Base-by-base conservation (phyloP, 306 rosid species). In the Castanea sativa region DNA sequence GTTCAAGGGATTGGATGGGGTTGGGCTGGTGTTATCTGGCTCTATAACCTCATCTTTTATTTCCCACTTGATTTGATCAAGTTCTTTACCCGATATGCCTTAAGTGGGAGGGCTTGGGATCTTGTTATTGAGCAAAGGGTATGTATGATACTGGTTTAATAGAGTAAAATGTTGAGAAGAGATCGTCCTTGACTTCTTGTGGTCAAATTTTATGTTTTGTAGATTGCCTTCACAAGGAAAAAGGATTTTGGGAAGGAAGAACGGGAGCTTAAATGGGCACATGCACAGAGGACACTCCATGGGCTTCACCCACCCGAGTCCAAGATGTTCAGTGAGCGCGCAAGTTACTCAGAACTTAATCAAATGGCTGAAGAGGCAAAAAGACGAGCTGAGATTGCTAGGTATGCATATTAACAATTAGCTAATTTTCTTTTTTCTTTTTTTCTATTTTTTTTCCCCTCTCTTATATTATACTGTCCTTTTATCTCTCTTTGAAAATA, bases 1-100 rank as follows among this genome's bases (percentile, higher is more conserved):
- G 86, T 93, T 51, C 86, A 86, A 82, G 98, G 98, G 78, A 80
- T 88, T 67, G 98, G 98, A 33, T 93, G 98, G 97, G 93, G 98
- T 53, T 93, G 97, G 98, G 97, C 98, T 57, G 98, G 98, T 71
- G 86, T 90, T 25, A 81, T 93, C 59, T 93, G 98, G 98, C 90
- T 93, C 15, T 93, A 93, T 71, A 93, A 93, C 81, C 85, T 93
- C 74, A 38, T 91, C 77, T 93, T 87, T 75, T 93, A 87, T 76
- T 59, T 93, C 73, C 97, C 98, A 12, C 98, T 93, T 49, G 98
- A 93, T 76, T 74, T 90, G 0, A 85, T 91, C 87, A 91, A 91
- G 83, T 90, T 91, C 86, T 7, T 89, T 51, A 85, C 79, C 81
- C 89, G 93, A 69, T 93, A 93, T 12, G 93, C 94, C 38, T 71